Percentiles rank a stretch among this genome's conserved stretches.
Evolutionary conservation across 371 early-diverging fungal genomes (phyloP).

Genomic region (Amoeboaphelidium protococcarum): DNA sequence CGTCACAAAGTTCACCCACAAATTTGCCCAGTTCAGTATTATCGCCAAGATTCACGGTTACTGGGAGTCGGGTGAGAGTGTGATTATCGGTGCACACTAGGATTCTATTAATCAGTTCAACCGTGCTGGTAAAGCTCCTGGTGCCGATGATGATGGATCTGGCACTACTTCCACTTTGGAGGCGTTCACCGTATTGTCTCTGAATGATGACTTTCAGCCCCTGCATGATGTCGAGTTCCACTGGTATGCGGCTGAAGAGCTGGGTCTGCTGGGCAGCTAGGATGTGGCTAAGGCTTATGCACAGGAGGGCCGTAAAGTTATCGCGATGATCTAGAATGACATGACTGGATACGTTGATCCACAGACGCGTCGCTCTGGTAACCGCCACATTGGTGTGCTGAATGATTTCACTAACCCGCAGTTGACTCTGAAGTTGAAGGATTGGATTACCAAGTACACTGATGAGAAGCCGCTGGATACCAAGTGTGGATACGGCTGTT

Average conservation of each 20-base stretch:
- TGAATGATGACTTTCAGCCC: constrained; percentile 33
- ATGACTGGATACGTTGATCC: constrained; percentile 66
- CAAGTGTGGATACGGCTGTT: constrained; percentile 31
- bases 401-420: constrained; percentile 49
- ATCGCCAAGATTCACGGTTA: background rate
- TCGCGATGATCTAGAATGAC: constrained; percentile 44
- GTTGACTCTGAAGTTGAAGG: constrained; percentile 31
- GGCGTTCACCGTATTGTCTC: constrained; percentile 41
- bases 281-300: constrained; percentile 41
- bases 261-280: constrained; percentile 68
- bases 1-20: background rate
- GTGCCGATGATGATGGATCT: constrained; percentile 60
- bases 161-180: constrained; percentile 69
- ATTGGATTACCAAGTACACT: background rate
- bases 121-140: constrained; percentile 6
- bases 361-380: no score
- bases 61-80: constrained; percentile 20
- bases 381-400: constrained; percentile 40
- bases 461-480: constrained; percentile 22
- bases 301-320: constrained; percentile 21
- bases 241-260: constrained; percentile 77
- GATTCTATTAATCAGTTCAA: constrained; percentile 29
- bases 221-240: constrained; percentile 71
- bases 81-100: constrained; percentile 69
- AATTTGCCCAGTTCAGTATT: background rate